Evolutionary conservation across 1,139 yeast species (phyloP).

Genomic region (Meyerozyma athensensis): DNA sequence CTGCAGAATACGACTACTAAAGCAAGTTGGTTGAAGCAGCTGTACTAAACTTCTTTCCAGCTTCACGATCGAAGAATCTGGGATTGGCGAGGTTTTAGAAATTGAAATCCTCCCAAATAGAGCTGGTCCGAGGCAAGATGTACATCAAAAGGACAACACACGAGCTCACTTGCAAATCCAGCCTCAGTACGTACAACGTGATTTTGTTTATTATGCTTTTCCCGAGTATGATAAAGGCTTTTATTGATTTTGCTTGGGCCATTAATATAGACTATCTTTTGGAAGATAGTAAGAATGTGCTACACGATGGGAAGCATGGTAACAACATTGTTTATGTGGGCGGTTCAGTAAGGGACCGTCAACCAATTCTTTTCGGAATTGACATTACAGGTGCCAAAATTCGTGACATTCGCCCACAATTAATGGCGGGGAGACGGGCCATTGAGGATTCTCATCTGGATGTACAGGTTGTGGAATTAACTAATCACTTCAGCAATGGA

Average conservation of each 20-base stretch:
- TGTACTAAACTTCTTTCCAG: too few species aligned
- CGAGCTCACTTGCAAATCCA: neutral
- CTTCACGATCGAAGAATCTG: too few species aligned
- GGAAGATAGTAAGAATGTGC: neutral
- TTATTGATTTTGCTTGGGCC: neutral
- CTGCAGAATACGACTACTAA: too few species aligned
- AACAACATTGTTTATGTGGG: neutral
- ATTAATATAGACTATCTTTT: neutral
- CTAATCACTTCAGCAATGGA: neutral
- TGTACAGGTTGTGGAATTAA: neutral
- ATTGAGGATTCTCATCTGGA: neutral
- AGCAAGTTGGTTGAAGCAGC: too few species aligned
- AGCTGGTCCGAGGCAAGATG: neutral
- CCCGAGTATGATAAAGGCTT: neutral
- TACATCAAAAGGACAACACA: neutral
- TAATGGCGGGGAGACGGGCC: neutral
- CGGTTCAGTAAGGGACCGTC: neutral
- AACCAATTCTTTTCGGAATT: neutral
- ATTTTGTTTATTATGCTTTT: neutral
- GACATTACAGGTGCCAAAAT: neutral
- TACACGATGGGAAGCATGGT: neutral
- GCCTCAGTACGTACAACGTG: neutral
- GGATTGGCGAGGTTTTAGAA: too few species aligned
- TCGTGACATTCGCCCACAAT: neutral
- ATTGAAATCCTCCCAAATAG: too few species aligned